Evolutionary conservation across 768 basidiomycete species (phyloP).

Genomic region (Amanita pseudoporphyria): DNA sequence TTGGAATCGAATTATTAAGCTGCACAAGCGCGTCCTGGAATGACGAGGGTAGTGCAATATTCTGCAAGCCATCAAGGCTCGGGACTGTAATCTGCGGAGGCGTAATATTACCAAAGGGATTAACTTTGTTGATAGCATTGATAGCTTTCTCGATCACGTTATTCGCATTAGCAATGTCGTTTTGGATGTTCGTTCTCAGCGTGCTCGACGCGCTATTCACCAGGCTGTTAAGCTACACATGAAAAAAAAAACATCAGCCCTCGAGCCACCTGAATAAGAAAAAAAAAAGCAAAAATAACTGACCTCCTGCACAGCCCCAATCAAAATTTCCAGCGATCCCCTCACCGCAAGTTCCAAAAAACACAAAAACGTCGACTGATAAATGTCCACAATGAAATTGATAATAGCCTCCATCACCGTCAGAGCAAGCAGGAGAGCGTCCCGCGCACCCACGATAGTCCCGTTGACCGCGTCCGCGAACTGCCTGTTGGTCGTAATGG

Average conservation of each 20-base stretch:
- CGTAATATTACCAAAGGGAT: slow-evolving; percentile 60
- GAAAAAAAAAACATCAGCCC: neutral
- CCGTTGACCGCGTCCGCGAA: slow-evolving; percentile 73
- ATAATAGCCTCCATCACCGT: slow-evolving; percentile 83
- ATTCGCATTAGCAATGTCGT: slow-evolving; percentile 59
- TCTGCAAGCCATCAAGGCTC: slow-evolving; percentile 60
- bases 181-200: slow-evolving; percentile 66
- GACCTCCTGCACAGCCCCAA: slow-evolving; percentile 79
- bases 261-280: too few relatives aligned
- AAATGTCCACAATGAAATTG: slow-evolving; percentile 87
- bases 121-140: slow-evolving; percentile 62
- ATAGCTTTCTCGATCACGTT: slow-evolving; percentile 54
- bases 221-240: slow-evolving; percentile 56
- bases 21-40: slow-evolving; percentile 65
- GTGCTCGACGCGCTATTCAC: slow-evolving; percentile 47
- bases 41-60: slow-evolving; percentile 70
- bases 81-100: slow-evolving; percentile 71
- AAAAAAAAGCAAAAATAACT: too few relatives aligned
- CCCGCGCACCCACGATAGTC: slow-evolving; percentile 67
- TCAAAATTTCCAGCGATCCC: slow-evolving; percentile 71
- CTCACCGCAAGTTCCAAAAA: slow-evolving; percentile 85
- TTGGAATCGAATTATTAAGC: slow-evolving; percentile 77
- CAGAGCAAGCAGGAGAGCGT: slow-evolving; percentile 60
- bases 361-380: slow-evolving; percentile 90
- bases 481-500: slow-evolving; percentile 73